Percentiles rank a stretch among this genome's conserved stretches.
phyloP scores from a whole-genome alignment of 257 asterid genomes.

The Euphrasia confusa region DNA sequence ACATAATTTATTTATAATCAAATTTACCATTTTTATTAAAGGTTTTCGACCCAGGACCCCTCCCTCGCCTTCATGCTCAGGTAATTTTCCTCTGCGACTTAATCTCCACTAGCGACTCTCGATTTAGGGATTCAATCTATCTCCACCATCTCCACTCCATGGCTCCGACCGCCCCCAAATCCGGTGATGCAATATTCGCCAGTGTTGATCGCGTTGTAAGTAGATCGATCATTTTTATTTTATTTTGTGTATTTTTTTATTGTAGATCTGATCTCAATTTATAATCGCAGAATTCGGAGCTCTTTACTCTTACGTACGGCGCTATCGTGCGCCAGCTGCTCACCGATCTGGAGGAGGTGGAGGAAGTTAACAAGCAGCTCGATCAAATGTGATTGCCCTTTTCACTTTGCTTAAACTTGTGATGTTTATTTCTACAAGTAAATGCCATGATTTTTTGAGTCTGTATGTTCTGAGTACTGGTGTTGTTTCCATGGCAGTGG shows the following conservation, averaged over 20 bases:
- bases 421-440: background rate
- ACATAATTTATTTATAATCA: too few species aligned
- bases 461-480: background rate
- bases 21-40: too few species aligned
- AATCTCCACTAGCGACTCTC: background rate
- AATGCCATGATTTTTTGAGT: background rate
- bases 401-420: background rate
- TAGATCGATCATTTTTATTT: background rate
- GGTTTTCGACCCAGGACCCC: too few species aligned
- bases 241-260: too few species aligned
- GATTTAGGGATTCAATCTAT: constrained; percentile 19
- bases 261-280: background rate
- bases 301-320: constrained; percentile 87
- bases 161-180: constrained; percentile 49
- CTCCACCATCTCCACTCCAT: constrained; percentile 25
- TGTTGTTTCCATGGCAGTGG: constrained; percentile 54
- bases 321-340: constrained; percentile 92
- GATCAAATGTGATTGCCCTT: constrained; percentile 69
- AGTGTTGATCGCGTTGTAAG: constrained; percentile 53
- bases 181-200: constrained; percentile 58
- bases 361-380: constrained; percentile 94
- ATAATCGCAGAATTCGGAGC: constrained; percentile 71
- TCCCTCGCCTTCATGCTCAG: too few species aligned
- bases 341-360: constrained; percentile 98
- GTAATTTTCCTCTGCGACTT: background rate